phyloP scores from a whole-genome alignment of 148 eudicot genomes.

The Pouteria glomerata region DNA sequence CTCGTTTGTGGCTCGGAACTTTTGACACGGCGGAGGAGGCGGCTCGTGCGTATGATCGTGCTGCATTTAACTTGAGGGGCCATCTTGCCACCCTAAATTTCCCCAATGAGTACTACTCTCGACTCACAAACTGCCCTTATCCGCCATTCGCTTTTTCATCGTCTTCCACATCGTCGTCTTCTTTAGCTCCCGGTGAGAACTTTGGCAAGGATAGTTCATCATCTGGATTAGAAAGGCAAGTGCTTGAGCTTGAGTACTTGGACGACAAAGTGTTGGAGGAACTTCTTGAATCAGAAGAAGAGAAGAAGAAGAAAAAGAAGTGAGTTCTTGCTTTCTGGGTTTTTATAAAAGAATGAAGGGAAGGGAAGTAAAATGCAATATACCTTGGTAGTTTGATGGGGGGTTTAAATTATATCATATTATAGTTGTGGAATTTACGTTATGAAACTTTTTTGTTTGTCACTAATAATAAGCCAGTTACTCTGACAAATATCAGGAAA shows the following conservation, averaged over 20 bases:
- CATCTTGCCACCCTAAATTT: slow-evolving; percentile 53
- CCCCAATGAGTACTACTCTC: slow-evolving; percentile 44
- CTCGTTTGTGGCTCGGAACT: slow-evolving; percentile 57
- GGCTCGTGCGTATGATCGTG: slow-evolving; percentile 53
- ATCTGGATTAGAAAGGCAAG: slow-evolving; percentile 17
- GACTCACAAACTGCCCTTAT: slow-evolving; percentile 11
- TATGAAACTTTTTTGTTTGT: too few species aligned
- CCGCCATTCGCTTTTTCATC: slow-evolving; percentile 7
- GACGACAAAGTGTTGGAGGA: slow-evolving; percentile 60
- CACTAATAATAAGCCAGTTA: too few species aligned
- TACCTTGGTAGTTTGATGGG: neutral
- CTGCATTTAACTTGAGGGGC: slow-evolving; percentile 50
- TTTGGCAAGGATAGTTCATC: slow-evolving; percentile 14
- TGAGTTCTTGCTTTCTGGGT: neutral
- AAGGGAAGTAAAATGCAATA: neutral
- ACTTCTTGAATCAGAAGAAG: slow-evolving; percentile 43
- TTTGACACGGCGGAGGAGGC: slow-evolving; percentile 39
- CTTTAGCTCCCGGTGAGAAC: neutral
- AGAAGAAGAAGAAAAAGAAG: slow-evolving; percentile 13
- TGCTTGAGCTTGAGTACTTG: slow-evolving; percentile 53
- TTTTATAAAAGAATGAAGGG: neutral
- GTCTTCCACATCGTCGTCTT: slow-evolving; percentile 7
- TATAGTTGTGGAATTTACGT: too few species aligned
- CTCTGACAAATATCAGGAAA: neutral
- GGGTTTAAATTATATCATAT: neutral